phyloP scores from a whole-genome alignment of 768 basidiomycete genomes.

The Auricularia cornea region DNA sequence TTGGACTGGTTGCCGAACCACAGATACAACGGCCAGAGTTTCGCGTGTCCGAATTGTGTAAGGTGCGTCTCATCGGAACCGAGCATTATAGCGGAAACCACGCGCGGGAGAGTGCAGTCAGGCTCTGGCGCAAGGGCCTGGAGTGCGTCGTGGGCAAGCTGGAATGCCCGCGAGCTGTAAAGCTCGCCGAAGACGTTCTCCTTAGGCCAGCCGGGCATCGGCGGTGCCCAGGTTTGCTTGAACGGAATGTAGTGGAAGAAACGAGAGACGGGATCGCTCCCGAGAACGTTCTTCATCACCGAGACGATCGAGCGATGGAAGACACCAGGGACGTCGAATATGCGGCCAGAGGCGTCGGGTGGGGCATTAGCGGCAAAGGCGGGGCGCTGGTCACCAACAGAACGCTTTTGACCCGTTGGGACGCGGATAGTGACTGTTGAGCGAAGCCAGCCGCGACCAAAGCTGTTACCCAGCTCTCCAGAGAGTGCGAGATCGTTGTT shows the following conservation, averaged over 20 bases:
- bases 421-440: constrained; percentile 15
- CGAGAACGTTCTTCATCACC: neutral
- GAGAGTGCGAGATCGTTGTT: constrained; percentile 13
- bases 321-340: neutral
- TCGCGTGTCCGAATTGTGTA: constrained; percentile 19
- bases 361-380: neutral
- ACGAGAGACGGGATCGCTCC: neutral
- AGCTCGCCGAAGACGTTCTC: constrained; percentile 19
- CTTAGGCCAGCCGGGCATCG: constrained; percentile 2
- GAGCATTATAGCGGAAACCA: constrained; percentile 21
- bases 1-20: constrained; percentile 3
- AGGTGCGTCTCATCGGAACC: constrained; percentile 27
- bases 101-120: constrained; percentile 13
- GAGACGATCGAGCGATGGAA: neutral
- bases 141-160: constrained; percentile 16
- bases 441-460: constrained; percentile 18
- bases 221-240: constrained; percentile 18
- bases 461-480: constrained; percentile 2
- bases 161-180: constrained; percentile 16
- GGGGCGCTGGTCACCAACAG: neutral
- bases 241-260: constrained; percentile 23
- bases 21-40: neutral
- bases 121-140: constrained; percentile 15
- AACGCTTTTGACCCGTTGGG: constrained; percentile 14
- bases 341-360: neutral